Conservation (phyloP, 495 filamentous ascomycete genomes). For the Aspergillus diversus region DNA sequence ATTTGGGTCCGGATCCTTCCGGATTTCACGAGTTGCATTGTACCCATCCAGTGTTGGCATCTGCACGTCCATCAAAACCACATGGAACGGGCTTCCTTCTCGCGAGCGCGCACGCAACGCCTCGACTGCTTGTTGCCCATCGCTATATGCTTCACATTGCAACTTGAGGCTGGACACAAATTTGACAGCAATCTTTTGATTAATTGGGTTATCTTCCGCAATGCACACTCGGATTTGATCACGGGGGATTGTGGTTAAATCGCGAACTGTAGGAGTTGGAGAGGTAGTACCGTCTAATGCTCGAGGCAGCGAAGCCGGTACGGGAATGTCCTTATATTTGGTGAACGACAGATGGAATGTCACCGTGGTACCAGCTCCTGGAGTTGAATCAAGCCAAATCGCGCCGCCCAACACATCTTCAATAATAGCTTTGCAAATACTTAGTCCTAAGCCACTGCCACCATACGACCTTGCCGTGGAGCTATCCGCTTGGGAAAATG, state of each 20-base stretch:
- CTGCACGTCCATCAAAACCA: slow-evolving; percentile 94
- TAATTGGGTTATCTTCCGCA: slow-evolving; percentile 90
- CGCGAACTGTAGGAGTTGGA: slow-evolving; percentile 44
- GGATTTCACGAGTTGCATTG: slow-evolving; percentile 80
- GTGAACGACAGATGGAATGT: slow-evolving; percentile 82
- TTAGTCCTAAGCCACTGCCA: slow-evolving; percentile 85
- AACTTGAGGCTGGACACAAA: slow-evolving; percentile 86
- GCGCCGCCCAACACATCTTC: slow-evolving; percentile 86
- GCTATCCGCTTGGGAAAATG: slow-evolving; percentile 88
- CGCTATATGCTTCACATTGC: slow-evolving; percentile 79
- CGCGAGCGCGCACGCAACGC: slow-evolving; percentile 71
- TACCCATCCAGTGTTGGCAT: slow-evolving; percentile 96
- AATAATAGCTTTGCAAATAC: slow-evolving; percentile 93
- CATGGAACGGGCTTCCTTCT: slow-evolving; percentile 68
- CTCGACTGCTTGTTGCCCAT: slow-evolving; percentile 84
- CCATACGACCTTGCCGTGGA: slow-evolving; percentile 88
- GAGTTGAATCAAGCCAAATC: slow-evolving; percentile 78
- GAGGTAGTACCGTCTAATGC: slow-evolving; percentile 34
- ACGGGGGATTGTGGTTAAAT: slow-evolving; percentile 71
- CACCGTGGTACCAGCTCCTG: slow-evolving; percentile 79
- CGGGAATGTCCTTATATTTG: slow-evolving; percentile 68
- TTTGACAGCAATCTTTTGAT: slow-evolving; percentile 87
- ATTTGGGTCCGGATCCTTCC: slow-evolving; percentile 69
- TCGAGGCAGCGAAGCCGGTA: slow-evolving; percentile 61
- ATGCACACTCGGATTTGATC: slow-evolving; percentile 83